Percentiles rank a stretch among this genome's conserved stretches.
phyloP scores from a whole-genome alignment of 345 rosid species.

The Rhizophora mangle region DNA sequence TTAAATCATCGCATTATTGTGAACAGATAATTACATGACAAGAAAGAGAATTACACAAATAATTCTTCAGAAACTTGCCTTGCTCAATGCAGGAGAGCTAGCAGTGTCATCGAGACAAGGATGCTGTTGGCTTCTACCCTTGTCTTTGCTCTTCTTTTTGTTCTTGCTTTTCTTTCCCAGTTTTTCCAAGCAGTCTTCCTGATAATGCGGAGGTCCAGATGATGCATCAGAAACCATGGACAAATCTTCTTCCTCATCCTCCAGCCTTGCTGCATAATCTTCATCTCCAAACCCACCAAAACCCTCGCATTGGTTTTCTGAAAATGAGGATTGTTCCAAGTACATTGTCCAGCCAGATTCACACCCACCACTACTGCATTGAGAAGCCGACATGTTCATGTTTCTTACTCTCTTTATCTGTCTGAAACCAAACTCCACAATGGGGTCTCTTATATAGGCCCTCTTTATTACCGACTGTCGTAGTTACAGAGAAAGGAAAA shows the following conservation, averaged over 20 bases:
- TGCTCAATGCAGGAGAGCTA: constrained; percentile 49
- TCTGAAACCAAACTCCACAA: constrained; percentile 13
- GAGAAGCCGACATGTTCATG: constrained; percentile 55
- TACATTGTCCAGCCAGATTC: constrained; percentile 88
- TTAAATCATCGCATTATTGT: not conserved
- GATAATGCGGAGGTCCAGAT: constrained; percentile 62
- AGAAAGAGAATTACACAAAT: not conserved
- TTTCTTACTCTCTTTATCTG: not conserved
- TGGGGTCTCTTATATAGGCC: constrained; percentile 6
- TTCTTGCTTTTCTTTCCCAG: constrained; percentile 30
- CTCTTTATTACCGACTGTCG: constrained; percentile 2
- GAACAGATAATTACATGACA: not conserved
- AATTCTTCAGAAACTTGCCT: constrained; percentile 36
- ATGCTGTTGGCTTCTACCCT: constrained; percentile 32
- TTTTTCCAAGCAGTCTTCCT: constrained; percentile 35
- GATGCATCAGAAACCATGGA: constrained; percentile 96
- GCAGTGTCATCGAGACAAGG: constrained; percentile 76
- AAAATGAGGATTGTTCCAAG: constrained; percentile 56
- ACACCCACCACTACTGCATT: constrained; percentile 53
- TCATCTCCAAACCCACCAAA: constrained; percentile 25
- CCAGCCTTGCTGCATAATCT: constrained; percentile 13
- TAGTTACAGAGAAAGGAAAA: constrained; percentile 6
- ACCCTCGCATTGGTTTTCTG: constrained; percentile 24
- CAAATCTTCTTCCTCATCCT: constrained; percentile 49
- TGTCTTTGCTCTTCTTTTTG: constrained; percentile 37